These are phyloP conservation scores for Flammula alnicola DNA, from an alignment of 1,284 basidiomycete genomes.

Conservation along the genomic window DNA sequence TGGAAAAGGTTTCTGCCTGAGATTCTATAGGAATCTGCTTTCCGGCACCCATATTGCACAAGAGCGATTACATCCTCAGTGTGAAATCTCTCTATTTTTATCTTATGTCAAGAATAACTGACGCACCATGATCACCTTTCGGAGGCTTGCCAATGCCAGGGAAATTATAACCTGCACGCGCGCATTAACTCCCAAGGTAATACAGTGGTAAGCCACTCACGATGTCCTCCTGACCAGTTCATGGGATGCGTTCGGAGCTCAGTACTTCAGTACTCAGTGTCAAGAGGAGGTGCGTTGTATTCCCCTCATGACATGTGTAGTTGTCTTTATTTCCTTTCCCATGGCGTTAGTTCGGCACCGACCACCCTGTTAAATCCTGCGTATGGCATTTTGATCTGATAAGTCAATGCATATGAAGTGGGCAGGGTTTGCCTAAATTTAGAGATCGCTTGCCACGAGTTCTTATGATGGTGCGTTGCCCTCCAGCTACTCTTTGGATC, in stretches of 20 bases:
- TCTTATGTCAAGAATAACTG: not conserved
- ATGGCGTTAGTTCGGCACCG: conserved; percentile 1
- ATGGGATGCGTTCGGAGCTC: not conserved
- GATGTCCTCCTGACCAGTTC: not conserved
- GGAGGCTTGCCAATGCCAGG: no score
- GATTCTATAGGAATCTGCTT: not conserved
- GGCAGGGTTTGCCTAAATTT: conserved; percentile 2
- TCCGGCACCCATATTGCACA: no score
- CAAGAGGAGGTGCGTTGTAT: not conserved
- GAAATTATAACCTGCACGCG: not conserved
- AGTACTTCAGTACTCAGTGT: not conserved
- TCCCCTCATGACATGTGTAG: conserved; percentile 3
- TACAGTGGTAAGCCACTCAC: not conserved
- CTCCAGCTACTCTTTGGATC: conserved; percentile 3
- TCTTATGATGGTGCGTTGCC: not conserved
- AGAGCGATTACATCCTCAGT: no score
- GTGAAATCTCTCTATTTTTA: conserved; percentile 7
- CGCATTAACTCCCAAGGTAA: not conserved
- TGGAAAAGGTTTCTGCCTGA: not conserved
- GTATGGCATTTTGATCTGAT: not conserved
- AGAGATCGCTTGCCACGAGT: not conserved
- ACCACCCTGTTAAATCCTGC: not conserved
- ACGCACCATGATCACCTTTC: not conserved
- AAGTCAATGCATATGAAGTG: not conserved
- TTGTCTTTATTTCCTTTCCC: conserved; percentile 3